A percentile compares a stretch with the other conserved stretches of the same genome.
Conservation (phyloP, 2,329 filamentous ascomycete genomes). For the Cladophialophora immunda region DNA sequence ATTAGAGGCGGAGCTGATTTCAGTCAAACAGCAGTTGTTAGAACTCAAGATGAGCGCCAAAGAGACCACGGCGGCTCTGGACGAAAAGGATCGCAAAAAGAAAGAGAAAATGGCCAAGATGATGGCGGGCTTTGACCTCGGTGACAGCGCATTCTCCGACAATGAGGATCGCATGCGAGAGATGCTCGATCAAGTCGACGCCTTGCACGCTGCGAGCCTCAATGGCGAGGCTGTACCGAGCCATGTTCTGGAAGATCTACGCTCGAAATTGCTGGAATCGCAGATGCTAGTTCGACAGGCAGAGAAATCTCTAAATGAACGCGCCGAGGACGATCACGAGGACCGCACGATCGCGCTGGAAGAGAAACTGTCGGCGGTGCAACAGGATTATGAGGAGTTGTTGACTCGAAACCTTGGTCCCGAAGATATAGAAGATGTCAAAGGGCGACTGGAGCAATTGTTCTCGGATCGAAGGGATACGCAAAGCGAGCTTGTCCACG, state of each 20-base stretch:
- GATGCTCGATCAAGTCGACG: constrained; percentile 83
- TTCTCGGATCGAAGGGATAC: constrained; percentile 78
- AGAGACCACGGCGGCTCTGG: constrained; percentile 85
- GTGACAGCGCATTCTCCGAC: constrained; percentile 89
- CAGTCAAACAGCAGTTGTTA: constrained; percentile 89
- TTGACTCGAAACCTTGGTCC: constrained; percentile 81
- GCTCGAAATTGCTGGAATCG: constrained; percentile 81
- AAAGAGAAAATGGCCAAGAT: constrained; percentile 99
- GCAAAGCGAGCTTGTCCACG: constrained; percentile 76
- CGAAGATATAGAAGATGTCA: constrained; percentile 83
- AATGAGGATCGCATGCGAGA: constrained; percentile 87
- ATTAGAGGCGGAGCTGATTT: constrained; percentile 89
- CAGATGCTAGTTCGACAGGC: constrained; percentile 93
- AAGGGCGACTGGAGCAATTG: constrained; percentile 77
- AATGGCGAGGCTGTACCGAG: constrained; percentile 81
- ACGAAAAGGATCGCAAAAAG: constrained; percentile 99
- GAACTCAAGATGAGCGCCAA: constrained; percentile 97
- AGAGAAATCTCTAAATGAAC: constrained; percentile 83
- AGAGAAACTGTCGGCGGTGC: constrained; percentile 74
- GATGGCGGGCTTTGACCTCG: constrained; percentile 98
- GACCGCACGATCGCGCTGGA: constrained; percentile 76
- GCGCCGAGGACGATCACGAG: constrained; percentile 70
- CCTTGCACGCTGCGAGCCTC: constrained; percentile 77
- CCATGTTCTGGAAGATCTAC: constrained; percentile 80
- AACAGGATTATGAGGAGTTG: constrained; percentile 84